A percentile compares a stretch with the other conserved stretches of the same genome.
Evolutionary conservation across 1,139 yeast genomes (phyloP).

Genomic region (Diutina ranongensis): DNA sequence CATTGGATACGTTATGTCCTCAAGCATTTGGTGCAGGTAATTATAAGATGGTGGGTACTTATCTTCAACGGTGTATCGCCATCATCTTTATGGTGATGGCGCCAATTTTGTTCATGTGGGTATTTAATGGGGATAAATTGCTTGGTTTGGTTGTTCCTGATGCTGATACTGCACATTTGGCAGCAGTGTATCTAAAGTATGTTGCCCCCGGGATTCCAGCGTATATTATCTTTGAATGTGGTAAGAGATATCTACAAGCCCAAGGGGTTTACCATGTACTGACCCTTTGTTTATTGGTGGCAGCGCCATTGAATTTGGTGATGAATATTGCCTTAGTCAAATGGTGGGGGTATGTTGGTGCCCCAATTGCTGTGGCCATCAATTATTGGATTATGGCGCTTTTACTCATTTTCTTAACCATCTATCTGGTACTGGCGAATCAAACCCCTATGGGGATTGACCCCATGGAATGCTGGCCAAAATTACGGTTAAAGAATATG

Average conservation of each 20-base stretch:
- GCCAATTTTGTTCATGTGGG: slow-evolving; percentile 39
- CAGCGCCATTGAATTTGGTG: slow-evolving; percentile 42
- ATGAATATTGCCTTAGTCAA: slow-evolving; percentile 37
- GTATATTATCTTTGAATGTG: slow-evolving; percentile 40
- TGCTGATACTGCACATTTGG: slow-evolving; percentile 36
- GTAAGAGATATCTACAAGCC: slow-evolving; percentile 41
- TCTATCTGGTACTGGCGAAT: slow-evolving; percentile 25
- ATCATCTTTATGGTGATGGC: slow-evolving; percentile 37
- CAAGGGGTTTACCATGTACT: slow-evolving; percentile 45
- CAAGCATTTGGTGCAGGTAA: slow-evolving; percentile 64
- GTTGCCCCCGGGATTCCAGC: slow-evolving; percentile 48
- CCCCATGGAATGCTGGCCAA: slow-evolving; percentile 30
- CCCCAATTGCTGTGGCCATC: slow-evolving; percentile 47
- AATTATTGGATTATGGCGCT: slow-evolving; percentile 47
- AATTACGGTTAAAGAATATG: slow-evolving; percentile 18
- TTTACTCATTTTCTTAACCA: slow-evolving; percentile 21
- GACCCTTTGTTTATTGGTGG: slow-evolving; percentile 36
- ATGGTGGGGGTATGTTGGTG: slow-evolving; percentile 37
- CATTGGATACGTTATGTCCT: slow-evolving; percentile 59
- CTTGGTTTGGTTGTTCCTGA: slow-evolving; percentile 31
- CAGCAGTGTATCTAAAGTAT: slow-evolving; percentile 39
- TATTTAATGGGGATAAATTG: slow-evolving; percentile 31
- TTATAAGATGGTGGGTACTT: slow-evolving; percentile 39
- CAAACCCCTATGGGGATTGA: slow-evolving; percentile 28
- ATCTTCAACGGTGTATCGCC: slow-evolving; percentile 44